Conservation (phyloP, 2,329 filamentous ascomycete genomes). For the Paramyrothecium sp. region DNA sequence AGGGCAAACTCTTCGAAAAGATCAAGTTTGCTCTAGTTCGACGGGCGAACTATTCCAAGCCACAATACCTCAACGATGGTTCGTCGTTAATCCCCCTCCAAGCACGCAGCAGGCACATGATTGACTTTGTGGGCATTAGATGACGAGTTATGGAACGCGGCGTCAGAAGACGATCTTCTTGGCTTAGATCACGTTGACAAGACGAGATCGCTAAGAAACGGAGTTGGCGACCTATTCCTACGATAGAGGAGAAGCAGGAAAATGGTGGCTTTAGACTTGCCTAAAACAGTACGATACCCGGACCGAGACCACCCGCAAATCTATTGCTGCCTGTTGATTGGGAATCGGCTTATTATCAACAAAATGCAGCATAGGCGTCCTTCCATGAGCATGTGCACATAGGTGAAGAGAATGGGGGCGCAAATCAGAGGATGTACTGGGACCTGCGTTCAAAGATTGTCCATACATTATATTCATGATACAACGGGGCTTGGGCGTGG, state of each 20-base stretch:
- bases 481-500: background rate
- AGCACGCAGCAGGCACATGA: background rate
- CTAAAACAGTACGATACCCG: no score
- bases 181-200: conserved; percentile 67
- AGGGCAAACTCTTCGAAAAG: conserved; percentile 98
- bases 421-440: background rate
- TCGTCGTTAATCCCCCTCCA: conserved; percentile 4
- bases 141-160: conserved; percentile 55
- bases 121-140: conserved; percentile 36
- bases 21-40: conserved; percentile 89
- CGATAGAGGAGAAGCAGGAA: conserved; percentile 22
- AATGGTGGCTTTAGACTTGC: no score
- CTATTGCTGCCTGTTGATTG: background rate
- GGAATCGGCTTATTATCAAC: background rate
- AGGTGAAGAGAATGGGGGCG: background rate
- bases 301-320: background rate
- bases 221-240: conserved; percentile 63
- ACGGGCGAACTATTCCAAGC: conserved; percentile 70
- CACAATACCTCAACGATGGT: conserved; percentile 87
- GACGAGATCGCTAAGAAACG: conserved; percentile 56
- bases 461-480: background rate
- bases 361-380: background rate
- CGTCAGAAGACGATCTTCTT: conserved; percentile 58
- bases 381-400: background rate
- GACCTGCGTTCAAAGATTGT: background rate